phyloP scores from a whole-genome alignment of 306 rosid species.

The Lupinus albus region DNA sequence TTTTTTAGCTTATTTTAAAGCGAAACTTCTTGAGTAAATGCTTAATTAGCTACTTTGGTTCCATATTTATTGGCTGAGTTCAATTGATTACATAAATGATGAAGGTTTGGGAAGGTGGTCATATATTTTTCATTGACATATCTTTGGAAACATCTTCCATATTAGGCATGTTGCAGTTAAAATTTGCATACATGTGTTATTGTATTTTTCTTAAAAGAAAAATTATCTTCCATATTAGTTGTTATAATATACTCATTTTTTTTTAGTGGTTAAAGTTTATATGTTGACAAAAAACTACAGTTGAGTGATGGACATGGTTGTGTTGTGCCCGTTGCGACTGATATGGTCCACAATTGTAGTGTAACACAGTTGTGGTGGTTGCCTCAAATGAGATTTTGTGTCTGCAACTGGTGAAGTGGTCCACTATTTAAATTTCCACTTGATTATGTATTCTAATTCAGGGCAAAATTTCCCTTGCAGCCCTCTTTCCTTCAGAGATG shows the following conservation, averaged over 20 bases:
- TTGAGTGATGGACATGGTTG: neutral
- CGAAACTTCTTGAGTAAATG: no score
- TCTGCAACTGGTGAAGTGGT: neutral
- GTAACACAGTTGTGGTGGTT: neutral
- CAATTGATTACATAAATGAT: neutral
- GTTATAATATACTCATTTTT: neutral
- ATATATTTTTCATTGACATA: constrained; percentile 5
- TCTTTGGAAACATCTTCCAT: constrained; percentile 18
- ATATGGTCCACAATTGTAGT: neutral
- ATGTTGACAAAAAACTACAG: neutral
- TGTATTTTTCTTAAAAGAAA: no score
- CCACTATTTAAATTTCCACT: neutral
- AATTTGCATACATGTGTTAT: neutral
- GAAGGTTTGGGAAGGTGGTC: neutral
- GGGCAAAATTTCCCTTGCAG: constrained; percentile 51
- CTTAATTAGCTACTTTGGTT: neutral
- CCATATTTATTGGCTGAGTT: neutral
- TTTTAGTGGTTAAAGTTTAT: no score
- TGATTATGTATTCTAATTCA: constrained; percentile 32
- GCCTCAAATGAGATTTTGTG: neutral
- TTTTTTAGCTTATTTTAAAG: no score
- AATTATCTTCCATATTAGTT: neutral
- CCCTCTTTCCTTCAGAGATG: constrained; percentile 84
- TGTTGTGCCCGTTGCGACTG: neutral
- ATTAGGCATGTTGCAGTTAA: neutral